A percentile compares a stretch with the other conserved stretches of the same genome.
These are phyloP conservation scores for Rusavskia elegans DNA, from an alignment of 495 filamentous ascomycete genomes.

Conservation along the genomic window DNA sequence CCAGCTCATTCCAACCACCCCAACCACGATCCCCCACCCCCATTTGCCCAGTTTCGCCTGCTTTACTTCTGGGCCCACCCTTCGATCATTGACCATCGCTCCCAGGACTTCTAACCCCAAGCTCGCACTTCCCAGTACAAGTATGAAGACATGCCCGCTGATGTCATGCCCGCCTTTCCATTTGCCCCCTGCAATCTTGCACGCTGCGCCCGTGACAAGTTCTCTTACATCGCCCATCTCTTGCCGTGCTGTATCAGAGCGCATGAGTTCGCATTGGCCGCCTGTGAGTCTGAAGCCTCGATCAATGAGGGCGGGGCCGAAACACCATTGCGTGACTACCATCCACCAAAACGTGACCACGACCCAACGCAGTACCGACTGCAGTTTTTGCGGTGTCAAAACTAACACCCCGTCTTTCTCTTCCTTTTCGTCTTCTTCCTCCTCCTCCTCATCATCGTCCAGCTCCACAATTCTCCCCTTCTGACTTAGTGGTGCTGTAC, in stretches of 20 bases:
- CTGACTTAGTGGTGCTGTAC: not conserved
- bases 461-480: not conserved
- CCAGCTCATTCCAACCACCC: slow-evolving; percentile 44
- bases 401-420: slow-evolving; percentile 13
- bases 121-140: slow-evolving; percentile 67
- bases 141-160: slow-evolving; percentile 84
- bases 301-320: slow-evolving; percentile 81
- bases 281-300: slow-evolving; percentile 68
- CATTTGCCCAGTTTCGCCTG: slow-evolving; percentile 31
- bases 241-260: slow-evolving; percentile 10
- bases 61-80: slow-evolving; percentile 23
- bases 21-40: slow-evolving; percentile 24
- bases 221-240: slow-evolving; percentile 23
- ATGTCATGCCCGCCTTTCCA: slow-evolving; percentile 92
- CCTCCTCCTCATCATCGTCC: not conserved
- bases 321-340: slow-evolving; percentile 85
- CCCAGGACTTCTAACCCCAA: slow-evolving; percentile 62
- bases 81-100: slow-evolving; percentile 11
- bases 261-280: slow-evolving; percentile 49
- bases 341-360: slow-evolving; percentile 63
- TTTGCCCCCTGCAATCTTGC: slow-evolving; percentile 60
- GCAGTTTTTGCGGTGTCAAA: slow-evolving; percentile 24
- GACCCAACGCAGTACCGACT: slow-evolving; percentile 47
- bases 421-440: not conserved
- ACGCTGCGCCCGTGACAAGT: slow-evolving; percentile 58